Conservation (phyloP, 2,329 filamentous ascomycete species). For the Pezicula radicicola region DNA sequence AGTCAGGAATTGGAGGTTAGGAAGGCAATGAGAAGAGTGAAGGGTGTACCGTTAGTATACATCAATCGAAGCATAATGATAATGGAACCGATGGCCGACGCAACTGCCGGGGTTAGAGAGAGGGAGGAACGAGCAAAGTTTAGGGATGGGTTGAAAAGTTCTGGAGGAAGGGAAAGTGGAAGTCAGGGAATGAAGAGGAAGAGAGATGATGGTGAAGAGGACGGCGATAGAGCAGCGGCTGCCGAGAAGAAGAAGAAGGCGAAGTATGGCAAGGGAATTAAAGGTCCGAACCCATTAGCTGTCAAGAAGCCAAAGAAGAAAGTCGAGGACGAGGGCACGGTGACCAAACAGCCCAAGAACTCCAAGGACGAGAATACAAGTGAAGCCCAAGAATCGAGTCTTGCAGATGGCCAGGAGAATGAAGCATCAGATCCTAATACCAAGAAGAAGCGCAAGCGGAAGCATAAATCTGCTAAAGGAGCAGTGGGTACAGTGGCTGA, state of each 20-base stretch:
- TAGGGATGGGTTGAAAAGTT: conserved; percentile 59
- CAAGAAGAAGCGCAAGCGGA: conserved; percentile 36
- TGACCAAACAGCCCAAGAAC: background rate
- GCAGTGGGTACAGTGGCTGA: conserved; percentile 9
- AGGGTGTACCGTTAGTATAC: conserved; percentile 74
- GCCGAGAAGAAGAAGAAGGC: conserved; percentile 45
- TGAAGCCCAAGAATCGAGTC: background rate
- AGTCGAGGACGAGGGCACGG: conserved; percentile 17
- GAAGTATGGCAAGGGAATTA: conserved; percentile 57
- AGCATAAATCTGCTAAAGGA: conserved; percentile 26
- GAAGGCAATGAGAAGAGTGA: conserved; percentile 59
- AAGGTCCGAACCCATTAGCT: conserved; percentile 69
- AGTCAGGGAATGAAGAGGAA: conserved; percentile 34
- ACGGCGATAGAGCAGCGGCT: conserved; percentile 11
- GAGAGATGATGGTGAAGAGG: conserved; percentile 26
- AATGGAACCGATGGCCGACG: conserved; percentile 71
- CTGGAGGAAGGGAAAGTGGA: conserved; percentile 31
- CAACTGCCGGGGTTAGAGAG: conserved; percentile 60
- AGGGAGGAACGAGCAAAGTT: conserved; percentile 74
- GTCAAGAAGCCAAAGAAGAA: conserved; percentile 66
- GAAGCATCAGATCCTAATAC: conserved; percentile 16
- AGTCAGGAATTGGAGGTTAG: conserved; percentile 67
- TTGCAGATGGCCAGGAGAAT: background rate
- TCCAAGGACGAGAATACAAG: background rate
- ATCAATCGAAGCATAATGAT: conserved; percentile 78